Conservation (phyloP, 345 rosid genomes). For the Populus nigra region DNA sequence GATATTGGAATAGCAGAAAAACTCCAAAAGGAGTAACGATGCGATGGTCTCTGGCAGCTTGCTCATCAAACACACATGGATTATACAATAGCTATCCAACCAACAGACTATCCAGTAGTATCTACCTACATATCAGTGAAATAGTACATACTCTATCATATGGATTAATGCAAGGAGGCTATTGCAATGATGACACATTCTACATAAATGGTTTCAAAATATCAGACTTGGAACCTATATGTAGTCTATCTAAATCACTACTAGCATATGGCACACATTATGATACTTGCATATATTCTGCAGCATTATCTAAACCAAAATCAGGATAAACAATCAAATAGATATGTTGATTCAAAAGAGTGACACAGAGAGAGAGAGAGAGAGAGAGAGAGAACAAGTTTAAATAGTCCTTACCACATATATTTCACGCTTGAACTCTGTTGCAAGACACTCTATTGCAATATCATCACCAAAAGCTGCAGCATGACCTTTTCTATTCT, state of each 20-base stretch:
- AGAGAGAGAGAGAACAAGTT: not conserved
- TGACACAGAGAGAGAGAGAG: not conserved
- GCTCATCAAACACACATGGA: not conserved
- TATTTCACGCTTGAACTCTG: conserved; percentile 90
- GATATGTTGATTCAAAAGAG: not conserved
- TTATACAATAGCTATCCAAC: not conserved
- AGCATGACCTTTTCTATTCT: conserved; percentile 77
- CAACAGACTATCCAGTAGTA: not conserved
- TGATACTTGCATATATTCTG: not conserved
- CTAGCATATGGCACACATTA: no score
- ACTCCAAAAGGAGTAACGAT: not conserved
- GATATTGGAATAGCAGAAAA: not conserved
- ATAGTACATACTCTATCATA: no score
- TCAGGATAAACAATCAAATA: not conserved
- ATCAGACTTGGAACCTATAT: no score
- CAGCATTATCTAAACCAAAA: not conserved
- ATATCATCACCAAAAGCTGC: conserved; percentile 99
- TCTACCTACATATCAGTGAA: not conserved
- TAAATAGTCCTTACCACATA: conserved; percentile 60
- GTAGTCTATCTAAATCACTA: no score
- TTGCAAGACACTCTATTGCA: conserved; percentile 93
- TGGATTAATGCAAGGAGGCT: no score
- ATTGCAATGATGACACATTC: no score
- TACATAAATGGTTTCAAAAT: no score
- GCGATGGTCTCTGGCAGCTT: not conserved